Evolutionary conservation across 352 stramenopile species (phyloP).

Genomic region (Globisporangium nagaii): DNA sequence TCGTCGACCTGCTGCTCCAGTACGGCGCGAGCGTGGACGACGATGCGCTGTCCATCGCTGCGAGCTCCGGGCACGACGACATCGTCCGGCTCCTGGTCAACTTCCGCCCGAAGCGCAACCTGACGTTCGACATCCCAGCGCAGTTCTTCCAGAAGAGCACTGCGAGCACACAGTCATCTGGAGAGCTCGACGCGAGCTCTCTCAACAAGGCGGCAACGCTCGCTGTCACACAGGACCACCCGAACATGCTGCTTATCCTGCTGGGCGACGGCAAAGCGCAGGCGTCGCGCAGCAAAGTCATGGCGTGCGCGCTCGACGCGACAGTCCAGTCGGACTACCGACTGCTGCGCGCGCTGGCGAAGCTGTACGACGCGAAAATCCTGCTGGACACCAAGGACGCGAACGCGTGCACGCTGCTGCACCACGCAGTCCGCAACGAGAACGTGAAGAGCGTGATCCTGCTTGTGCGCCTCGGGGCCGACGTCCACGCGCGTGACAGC

Average conservation of each 20-base stretch:
- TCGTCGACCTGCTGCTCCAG: slow-evolving; percentile 56
- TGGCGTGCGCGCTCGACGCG: slow-evolving; percentile 44
- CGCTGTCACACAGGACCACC: slow-evolving; percentile 40
- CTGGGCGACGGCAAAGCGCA: slow-evolving; percentile 41
- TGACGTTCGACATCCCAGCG: slow-evolving; percentile 17
- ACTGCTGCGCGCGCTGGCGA: slow-evolving; percentile 46
- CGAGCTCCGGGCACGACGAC: slow-evolving; percentile 30
- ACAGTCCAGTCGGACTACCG: slow-evolving; percentile 39
- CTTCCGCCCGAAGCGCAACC: slow-evolving; percentile 14
- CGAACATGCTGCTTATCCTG: slow-evolving; percentile 33
- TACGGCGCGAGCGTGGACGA: slow-evolving; percentile 58
- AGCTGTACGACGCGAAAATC: slow-evolving; percentile 35
- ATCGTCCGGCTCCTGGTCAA: slow-evolving; percentile 36
- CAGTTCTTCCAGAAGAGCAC: slow-evolving; percentile 13
- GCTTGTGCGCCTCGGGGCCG: slow-evolving; percentile 51
- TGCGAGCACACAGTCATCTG: slow-evolving; percentile 13
- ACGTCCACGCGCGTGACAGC: slow-evolving; percentile 58
- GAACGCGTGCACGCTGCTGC: slow-evolving; percentile 51
- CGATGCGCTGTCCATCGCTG: slow-evolving; percentile 42
- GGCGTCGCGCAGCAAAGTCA: slow-evolving; percentile 22
- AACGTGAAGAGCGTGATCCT: slow-evolving; percentile 52
- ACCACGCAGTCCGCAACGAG: slow-evolving; percentile 49
- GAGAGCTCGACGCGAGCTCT: slow-evolving; percentile 25
- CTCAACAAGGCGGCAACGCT: slow-evolving; percentile 43
- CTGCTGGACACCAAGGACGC: slow-evolving; percentile 39